Evolutionary conservation across 116 monocot species (phyloP).

Genomic region (Cymodocea nodosa): DNA sequence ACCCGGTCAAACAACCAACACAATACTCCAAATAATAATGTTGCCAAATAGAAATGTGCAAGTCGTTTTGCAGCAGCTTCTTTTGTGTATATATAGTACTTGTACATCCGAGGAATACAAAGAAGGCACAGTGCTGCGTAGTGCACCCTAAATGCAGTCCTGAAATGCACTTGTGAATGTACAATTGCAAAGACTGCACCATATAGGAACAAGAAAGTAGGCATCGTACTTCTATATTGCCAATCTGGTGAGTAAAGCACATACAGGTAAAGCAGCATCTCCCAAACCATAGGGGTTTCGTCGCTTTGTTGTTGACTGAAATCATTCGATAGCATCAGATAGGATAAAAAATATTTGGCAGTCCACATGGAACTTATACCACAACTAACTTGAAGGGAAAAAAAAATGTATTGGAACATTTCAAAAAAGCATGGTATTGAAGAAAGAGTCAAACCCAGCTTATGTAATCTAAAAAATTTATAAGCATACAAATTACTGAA

Average conservation of each 20-base stretch:
- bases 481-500: too few species aligned
- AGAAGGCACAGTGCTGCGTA: conserved; percentile 60
- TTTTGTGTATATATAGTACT: conserved; percentile 79
- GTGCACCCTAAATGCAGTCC: conserved; percentile 51
- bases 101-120: conserved; percentile 87
- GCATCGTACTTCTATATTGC: conserved; percentile 85
- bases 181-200: conserved; percentile 43
- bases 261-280: conserved; percentile 76
- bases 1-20: conserved; percentile 59
- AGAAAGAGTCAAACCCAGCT: too few species aligned
- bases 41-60: conserved; percentile 47
- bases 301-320: conserved; percentile 82
- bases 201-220: conserved; percentile 74
- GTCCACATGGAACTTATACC: too few species aligned
- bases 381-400: too few species aligned
- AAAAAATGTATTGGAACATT: too few species aligned
- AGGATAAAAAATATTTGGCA: neutral
- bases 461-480: too few species aligned
- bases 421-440: too few species aligned
- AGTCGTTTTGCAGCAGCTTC: conserved; percentile 57
- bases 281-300: conserved; percentile 95
- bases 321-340: neutral
- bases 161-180: conserved; percentile 41
- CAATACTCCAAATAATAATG: conserved; percentile 32
- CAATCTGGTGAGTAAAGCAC: conserved; percentile 86